Conservation (phyloP, 805 yeast species). For the Nakazawaea siamensis region DNA sequence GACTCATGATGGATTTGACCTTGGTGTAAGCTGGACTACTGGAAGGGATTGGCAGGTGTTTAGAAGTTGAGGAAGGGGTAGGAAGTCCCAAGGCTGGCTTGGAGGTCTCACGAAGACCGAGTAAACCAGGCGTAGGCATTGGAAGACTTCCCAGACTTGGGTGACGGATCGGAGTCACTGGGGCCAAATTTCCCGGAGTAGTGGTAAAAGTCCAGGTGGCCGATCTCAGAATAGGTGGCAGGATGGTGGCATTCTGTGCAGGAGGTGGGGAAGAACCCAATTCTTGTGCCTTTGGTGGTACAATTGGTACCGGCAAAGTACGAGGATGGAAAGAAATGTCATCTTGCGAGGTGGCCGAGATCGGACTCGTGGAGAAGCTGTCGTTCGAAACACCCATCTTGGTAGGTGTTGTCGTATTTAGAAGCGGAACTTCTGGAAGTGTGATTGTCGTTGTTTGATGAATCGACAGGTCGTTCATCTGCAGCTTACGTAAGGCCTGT, state of each 20-base stretch:
- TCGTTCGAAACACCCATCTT: neutral
- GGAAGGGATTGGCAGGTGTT: neutral
- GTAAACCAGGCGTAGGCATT: slow-evolving; percentile 10
- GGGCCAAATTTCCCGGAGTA: slow-evolving; percentile 8
- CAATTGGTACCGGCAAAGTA: neutral
- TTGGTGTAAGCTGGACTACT: slow-evolving; percentile 5
- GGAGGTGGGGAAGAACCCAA: slow-evolving; percentile 14
- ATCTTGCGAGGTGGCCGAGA: slow-evolving; percentile 1
- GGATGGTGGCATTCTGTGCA: slow-evolving; percentile 5
- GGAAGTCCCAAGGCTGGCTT: slow-evolving; percentile 18
- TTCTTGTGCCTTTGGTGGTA: slow-evolving; percentile 14
- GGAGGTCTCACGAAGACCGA: slow-evolving; percentile 27
- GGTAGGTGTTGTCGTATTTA: slow-evolving; percentile 2
- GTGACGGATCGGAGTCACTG: slow-evolving; percentile 11
- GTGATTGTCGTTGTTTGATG: slow-evolving; percentile 10
- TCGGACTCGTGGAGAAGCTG: slow-evolving; percentile 6
- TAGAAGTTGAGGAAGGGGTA: slow-evolving; percentile 18
- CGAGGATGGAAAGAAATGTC: neutral
- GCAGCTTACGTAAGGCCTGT: slow-evolving; percentile 59
- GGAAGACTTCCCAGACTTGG: neutral
- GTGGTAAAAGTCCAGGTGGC: slow-evolving; percentile 11
- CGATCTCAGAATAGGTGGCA: neutral
- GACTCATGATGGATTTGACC: slow-evolving; percentile 6
- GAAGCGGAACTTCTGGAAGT: slow-evolving; percentile 6
- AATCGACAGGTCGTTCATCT: slow-evolving; percentile 7